Conservation (phyloP, 2,329 filamentous ascomycete species). For the Macrophomina pseudophaseolina region DNA sequence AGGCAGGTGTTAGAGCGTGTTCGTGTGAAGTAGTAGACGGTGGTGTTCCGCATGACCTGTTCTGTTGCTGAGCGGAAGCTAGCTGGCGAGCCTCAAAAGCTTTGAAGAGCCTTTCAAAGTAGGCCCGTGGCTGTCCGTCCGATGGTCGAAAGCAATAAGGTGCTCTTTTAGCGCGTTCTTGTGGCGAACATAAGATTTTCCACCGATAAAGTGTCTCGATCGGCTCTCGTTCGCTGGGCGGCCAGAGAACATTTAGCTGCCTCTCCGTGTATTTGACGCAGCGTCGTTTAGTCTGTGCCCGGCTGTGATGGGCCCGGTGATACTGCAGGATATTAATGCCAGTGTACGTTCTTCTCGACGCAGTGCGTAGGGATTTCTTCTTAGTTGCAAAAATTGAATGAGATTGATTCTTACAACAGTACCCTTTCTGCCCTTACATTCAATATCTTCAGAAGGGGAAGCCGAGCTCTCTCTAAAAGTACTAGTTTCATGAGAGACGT, state of each 20-base stretch:
- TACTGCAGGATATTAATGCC: background rate
- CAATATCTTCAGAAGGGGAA: background rate
- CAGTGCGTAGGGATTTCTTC: too few relatives aligned
- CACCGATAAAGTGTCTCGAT: background rate
- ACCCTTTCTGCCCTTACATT: background rate
- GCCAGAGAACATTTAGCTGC: background rate
- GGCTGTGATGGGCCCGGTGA: background rate
- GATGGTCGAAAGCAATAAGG: slow-evolving; percentile 4
- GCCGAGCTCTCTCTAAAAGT: background rate
- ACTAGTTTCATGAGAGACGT: background rate
- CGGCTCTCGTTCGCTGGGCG: background rate
- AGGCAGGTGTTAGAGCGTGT: background rate
- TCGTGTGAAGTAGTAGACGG: too few relatives aligned
- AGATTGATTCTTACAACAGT: background rate
- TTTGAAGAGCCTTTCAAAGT: background rate
- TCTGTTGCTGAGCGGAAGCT: background rate
- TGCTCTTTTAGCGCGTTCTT: background rate
- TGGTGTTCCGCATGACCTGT: too few relatives aligned
- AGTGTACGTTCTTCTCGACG: too few relatives aligned
- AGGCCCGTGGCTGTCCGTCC: background rate
- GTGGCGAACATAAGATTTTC: background rate
- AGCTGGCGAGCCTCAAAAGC: background rate
- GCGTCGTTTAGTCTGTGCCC: background rate
- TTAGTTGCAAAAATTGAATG: background rate
- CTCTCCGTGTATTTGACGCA: background rate